A percentile compares a stretch with the other conserved stretches of the same genome.
These are phyloP conservation scores for Coccomyxa sp. DNA, from an alignment of 139 green algal genomes.

Conservation along the genomic window DNA sequence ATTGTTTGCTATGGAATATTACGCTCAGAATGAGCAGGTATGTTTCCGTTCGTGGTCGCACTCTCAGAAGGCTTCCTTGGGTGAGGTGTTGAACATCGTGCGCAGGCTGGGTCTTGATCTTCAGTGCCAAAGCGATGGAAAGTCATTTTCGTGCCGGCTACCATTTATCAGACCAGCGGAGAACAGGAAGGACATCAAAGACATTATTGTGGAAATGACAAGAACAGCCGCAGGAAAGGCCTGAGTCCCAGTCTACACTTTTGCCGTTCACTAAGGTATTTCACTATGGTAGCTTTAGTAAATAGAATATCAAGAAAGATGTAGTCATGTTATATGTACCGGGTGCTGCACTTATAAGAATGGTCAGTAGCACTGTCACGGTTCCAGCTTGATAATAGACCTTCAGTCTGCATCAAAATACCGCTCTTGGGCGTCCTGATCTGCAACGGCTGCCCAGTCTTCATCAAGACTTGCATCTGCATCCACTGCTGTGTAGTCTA, in stretches of 20 bases:
- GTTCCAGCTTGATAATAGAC: too few species aligned
- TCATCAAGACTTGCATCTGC: conserved; percentile 48
- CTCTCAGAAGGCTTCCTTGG: too few species aligned
- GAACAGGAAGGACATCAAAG: conserved; percentile 63
- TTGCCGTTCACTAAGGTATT: neutral
- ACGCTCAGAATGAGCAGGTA: too few species aligned
- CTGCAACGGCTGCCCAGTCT: conserved; percentile 37
- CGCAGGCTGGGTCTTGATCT: conserved; percentile 59
- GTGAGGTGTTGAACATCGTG: neutral
- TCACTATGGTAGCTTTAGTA: too few species aligned
- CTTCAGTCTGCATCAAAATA: conserved; percentile 51
- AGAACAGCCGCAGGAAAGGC: neutral
- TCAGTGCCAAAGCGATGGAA: conserved; percentile 17
- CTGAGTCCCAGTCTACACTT: neutral
- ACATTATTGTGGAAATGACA: conserved; percentile 71
- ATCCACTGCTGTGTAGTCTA: conserved; percentile 54
- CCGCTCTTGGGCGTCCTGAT: conserved; percentile 60
- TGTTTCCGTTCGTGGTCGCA: too few species aligned
- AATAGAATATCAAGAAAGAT: too few species aligned
- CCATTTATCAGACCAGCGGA: conserved; percentile 45
- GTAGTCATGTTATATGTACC: too few species aligned
- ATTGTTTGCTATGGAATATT: neutral
- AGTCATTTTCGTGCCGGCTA: conserved; percentile 50
- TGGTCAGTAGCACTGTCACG: too few species aligned
- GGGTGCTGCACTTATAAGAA: too few species aligned